These are phyloP conservation scores for Sporisorium scitamineum DNA, from an alignment of 1,284 basidiomycete genomes.

Conservation along the genomic window DNA sequence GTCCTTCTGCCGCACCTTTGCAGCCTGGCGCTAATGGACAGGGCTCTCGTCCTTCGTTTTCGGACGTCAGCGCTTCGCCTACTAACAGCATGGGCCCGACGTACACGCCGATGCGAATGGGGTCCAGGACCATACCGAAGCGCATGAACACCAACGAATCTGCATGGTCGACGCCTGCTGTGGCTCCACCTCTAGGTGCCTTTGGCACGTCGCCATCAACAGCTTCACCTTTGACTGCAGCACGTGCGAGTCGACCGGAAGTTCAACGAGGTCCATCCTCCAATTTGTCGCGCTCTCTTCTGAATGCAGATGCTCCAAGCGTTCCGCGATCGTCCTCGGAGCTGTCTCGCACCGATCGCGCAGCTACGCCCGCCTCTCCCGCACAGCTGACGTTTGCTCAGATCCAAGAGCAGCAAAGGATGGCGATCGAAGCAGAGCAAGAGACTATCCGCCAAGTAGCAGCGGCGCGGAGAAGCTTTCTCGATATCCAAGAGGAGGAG, in stretches of 20 bases:
- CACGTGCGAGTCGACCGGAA: slow-evolving; percentile 9
- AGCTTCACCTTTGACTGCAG: not conserved
- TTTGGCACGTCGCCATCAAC: slow-evolving; percentile 31
- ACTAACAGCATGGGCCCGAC: slow-evolving; percentile 47
- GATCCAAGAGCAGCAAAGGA: slow-evolving; percentile 64
- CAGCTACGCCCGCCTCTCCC: slow-evolving; percentile 19
- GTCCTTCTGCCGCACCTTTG: slow-evolving; percentile 41
- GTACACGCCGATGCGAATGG: slow-evolving; percentile 48
- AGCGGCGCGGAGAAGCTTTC: slow-evolving; percentile 53
- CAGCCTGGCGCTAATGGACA: slow-evolving; percentile 11
- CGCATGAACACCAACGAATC: slow-evolving; percentile 40
- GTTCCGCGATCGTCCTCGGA: slow-evolving; percentile 15
- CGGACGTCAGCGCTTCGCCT: slow-evolving; percentile 20
- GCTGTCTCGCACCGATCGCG: slow-evolving; percentile 1
- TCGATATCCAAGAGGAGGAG: slow-evolving; percentile 64
- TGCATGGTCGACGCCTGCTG: slow-evolving; percentile 35
- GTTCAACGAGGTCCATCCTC: slow-evolving; percentile 23
- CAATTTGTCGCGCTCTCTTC: slow-evolving; percentile 21
- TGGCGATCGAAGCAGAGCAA: slow-evolving; percentile 34
- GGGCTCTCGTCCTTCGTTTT: slow-evolving; percentile 14
- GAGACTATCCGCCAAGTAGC: slow-evolving; percentile 40
- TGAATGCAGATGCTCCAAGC: slow-evolving; percentile 6
- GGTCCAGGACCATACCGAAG: slow-evolving; percentile 27
- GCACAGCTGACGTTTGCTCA: slow-evolving; percentile 55
- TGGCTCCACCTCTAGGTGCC: slow-evolving; percentile 11